These are phyloP conservation scores for Xylaria sp. DNA, from an alignment of 2,329 filamentous ascomycete genomes.

Conservation along the genomic window DNA sequence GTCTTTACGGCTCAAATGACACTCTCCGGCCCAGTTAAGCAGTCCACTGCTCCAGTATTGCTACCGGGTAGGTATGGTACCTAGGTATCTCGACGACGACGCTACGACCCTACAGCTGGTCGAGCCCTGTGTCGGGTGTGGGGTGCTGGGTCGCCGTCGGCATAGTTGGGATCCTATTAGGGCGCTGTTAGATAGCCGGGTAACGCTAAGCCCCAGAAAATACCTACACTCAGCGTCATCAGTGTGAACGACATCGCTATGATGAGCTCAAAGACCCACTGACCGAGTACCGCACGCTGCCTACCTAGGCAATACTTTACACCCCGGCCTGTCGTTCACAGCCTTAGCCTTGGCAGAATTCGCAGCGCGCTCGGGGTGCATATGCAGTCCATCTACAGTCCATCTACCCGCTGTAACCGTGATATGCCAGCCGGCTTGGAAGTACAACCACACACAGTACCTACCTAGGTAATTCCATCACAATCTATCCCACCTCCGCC, in stretches of 20 bases:
- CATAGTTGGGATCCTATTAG: not conserved
- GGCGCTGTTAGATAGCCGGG: not conserved
- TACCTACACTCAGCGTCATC: not conserved
- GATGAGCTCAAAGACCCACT: not conserved
- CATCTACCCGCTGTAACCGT: slow-evolving; percentile 3
- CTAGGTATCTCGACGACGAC: not conserved
- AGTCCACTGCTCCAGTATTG: not conserved
- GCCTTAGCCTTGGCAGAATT: not conserved
- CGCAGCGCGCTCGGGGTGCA: slow-evolving; percentile 4
- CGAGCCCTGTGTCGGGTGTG: slow-evolving; percentile 1
- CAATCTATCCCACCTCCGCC: slow-evolving; percentile 9
- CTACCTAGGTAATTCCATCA: not conserved
- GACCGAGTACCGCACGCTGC: not conserved
- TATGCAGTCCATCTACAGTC: slow-evolving; percentile 2
- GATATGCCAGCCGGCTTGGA: slow-evolving; percentile 16
- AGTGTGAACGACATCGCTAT: not conserved
- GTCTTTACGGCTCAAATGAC: slow-evolving; percentile 34
- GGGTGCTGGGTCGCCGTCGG: not conserved
- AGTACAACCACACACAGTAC: not conserved
- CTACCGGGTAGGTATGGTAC: not conserved
- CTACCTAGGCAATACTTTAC: not conserved
- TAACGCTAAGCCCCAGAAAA: slow-evolving; percentile 13
- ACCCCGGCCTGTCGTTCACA: not conserved
- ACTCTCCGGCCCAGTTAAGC: slow-evolving; percentile 13
- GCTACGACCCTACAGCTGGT: not conserved